phyloP scores from a whole-genome alignment of 306 rosid genomes.

The Trifolium subterraneum region DNA sequence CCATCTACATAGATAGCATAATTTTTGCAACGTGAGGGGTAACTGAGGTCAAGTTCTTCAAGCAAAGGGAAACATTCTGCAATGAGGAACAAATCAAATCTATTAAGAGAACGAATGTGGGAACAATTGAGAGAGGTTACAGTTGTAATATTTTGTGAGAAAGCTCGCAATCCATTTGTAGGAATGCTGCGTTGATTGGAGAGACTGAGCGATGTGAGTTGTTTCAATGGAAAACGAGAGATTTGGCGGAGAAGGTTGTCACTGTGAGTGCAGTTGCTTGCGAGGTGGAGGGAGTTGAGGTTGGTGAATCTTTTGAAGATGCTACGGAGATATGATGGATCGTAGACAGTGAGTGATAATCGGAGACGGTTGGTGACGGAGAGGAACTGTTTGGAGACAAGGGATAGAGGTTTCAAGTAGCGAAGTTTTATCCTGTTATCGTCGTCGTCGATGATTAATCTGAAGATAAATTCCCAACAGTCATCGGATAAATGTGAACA shows the following conservation, averaged over 20 bases:
- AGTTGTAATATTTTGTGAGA: too few relatives aligned
- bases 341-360: too few relatives aligned
- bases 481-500: neutral
- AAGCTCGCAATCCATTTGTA: too few relatives aligned
- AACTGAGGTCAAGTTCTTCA: too few relatives aligned
- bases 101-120: too few relatives aligned
- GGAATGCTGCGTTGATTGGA: too few relatives aligned
- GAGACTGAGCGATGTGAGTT: neutral
- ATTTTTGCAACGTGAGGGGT: too few relatives aligned
- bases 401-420: neutral
- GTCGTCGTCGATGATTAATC: neutral
- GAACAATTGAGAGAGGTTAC: too few relatives aligned
- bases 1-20: too few relatives aligned
- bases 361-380: neutral
- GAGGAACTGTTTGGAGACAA: neutral
- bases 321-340: neutral
- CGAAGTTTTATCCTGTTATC: neutral
- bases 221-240: neutral
- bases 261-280: too few relatives aligned
- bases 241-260: neutral
- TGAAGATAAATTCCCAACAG: neutral
- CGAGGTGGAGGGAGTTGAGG: neutral
- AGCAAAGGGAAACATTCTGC: too few relatives aligned
- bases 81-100: too few relatives aligned
- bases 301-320: neutral